Base-by-base conservation (phyloP, 2,329 filamentous ascomycete genomes). In the Ceratocystiopsis brevicomis region DNA sequence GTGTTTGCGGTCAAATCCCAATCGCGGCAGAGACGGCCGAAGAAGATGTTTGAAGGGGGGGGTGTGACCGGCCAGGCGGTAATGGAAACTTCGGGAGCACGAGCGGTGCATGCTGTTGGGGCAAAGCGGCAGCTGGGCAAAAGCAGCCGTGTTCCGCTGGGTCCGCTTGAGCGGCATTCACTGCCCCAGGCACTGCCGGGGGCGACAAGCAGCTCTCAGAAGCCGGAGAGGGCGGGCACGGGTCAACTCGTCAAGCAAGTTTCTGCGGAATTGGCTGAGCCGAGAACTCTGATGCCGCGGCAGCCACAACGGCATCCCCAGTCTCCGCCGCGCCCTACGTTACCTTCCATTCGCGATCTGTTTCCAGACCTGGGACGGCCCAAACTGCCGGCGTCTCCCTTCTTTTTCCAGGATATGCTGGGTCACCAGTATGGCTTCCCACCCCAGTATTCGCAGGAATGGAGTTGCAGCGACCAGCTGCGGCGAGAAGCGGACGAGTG, bases 1-100 rank as follows among this genome's bases (percentile, higher is more conserved):
- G 54, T 65, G 4, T 59, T 62, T 10, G 64, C 67, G 1, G 68
- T 73, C 45, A 73, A 73, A 52, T 57, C 58, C 11, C 63, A 67
- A 36, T 61, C 46, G 6, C 44, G 45, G 10, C 33, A 40, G n/a
- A 15, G 46, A 17, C 44, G 40, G 30, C 38, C 46, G 1, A 48
- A 48, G 37, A 47, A 45, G 45, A 37, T 49, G 0, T 45, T 50
- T 4, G 47, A 48, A 25, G 30, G 14, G 17, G 43, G 39, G 11
- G 37, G 43, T 13, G 36, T 37, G 17, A 18, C n/a, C 3, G 33
- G 16, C n/a, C 19, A 37, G 2, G 18, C 37, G 6, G 14, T 15
- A 4, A 17, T 17, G 25, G 25, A 11, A 30, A 10, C 25, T 8
- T 30, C 25, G 8, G 25, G 25, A 30, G 25, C 25, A 30, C 25